phyloP scores from a whole-genome alignment of 169 alveolate genomes.

The Plasmodium ovale region DNA sequence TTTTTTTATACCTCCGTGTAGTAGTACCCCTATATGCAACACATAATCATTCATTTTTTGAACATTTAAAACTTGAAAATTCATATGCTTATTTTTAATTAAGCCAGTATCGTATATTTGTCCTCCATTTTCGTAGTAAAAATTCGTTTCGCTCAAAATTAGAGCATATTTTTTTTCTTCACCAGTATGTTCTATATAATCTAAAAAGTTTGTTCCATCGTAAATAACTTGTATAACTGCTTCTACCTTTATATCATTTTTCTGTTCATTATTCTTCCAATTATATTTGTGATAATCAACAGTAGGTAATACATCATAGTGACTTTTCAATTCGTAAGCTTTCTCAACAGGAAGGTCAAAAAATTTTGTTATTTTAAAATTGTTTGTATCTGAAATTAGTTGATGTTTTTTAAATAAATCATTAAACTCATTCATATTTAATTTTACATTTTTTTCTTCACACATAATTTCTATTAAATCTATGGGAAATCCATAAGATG shows the following conservation, averaged over 20 bases:
- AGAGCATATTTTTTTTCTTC: slow-evolving; percentile 81
- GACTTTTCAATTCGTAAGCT: slow-evolving; percentile 73
- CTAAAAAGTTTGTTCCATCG: slow-evolving; percentile 81
- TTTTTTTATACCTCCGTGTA: slow-evolving; percentile 19
- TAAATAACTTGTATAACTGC: slow-evolving; percentile 83
- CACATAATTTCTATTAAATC: slow-evolving; percentile 95
- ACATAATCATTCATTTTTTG: slow-evolving; percentile 91
- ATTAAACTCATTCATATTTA: slow-evolving; percentile 89
- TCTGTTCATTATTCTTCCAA: slow-evolving; percentile 72
- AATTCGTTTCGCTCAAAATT: slow-evolving; percentile 89
- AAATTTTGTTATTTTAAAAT: slow-evolving; percentile 75
- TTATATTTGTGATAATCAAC: slow-evolving; percentile 81
- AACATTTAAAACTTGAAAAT: slow-evolving; percentile 87
- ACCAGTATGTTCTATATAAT: slow-evolving; percentile 9
- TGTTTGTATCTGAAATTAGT: slow-evolving; percentile 85
- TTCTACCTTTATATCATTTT: slow-evolving; percentile 42
- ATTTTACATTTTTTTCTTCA: slow-evolving; percentile 87
- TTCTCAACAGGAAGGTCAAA: slow-evolving; percentile 83
- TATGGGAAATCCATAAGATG: slow-evolving; percentile 95
- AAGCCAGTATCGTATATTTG: slow-evolving; percentile 88
- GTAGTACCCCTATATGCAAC: slow-evolving; percentile 88
- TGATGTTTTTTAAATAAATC: slow-evolving; percentile 86
- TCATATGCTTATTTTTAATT: slow-evolving; percentile 62
- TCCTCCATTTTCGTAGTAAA: slow-evolving; percentile 92
- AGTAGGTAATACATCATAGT: slow-evolving; percentile 63